phyloP scores from a whole-genome alignment of 768 basidiomycete species.

The Agaricus sinodeliciosus region DNA sequence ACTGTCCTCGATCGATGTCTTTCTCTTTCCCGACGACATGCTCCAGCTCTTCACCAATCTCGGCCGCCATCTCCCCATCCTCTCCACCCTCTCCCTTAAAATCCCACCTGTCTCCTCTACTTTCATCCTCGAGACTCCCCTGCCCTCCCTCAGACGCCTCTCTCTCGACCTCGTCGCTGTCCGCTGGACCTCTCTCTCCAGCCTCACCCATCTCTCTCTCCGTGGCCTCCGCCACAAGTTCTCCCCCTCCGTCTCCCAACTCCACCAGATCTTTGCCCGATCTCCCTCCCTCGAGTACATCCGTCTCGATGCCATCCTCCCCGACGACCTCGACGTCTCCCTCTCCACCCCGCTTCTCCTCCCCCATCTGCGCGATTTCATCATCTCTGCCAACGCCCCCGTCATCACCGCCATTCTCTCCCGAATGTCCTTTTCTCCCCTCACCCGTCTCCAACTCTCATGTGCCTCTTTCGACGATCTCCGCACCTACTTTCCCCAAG shows the following conservation, averaged over 20 bases:
- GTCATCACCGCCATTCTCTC: conserved; percentile 22
- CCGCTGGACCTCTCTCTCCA: conserved; percentile 24
- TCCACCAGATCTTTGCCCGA: conserved; percentile 24
- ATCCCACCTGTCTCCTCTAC: conserved; percentile 23
- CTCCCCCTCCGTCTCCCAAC: conserved; percentile 26
- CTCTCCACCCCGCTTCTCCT: conserved; percentile 14
- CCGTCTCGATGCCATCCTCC: conserved; percentile 23
- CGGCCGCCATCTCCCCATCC: conserved; percentile 18
- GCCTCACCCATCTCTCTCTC: conserved; percentile 28
- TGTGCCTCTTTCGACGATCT: conserved; percentile 21
- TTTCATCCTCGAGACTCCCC: conserved; percentile 15
- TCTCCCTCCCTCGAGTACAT: conserved; percentile 29
- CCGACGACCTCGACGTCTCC: conserved; percentile 6
- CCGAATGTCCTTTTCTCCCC: conserved; percentile 15
- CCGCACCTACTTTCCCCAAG: conserved; percentile 21
- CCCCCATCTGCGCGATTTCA: conserved; percentile 22
- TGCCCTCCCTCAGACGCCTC: conserved; percentile 27
- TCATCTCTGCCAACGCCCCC: conserved; percentile 20
- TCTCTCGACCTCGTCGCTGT: conserved; percentile 28
- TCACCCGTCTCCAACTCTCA: conserved; percentile 23
- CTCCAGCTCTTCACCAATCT: conserved; percentile 21
- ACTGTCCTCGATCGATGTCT: conserved; percentile 28
- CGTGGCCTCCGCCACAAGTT: conserved; percentile 23
- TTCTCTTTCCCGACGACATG: conserved; percentile 30
- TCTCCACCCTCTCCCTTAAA: conserved; percentile 28